Conservation (phyloP, 805 yeast genomes). For the Lachancea cidri region DNA sequence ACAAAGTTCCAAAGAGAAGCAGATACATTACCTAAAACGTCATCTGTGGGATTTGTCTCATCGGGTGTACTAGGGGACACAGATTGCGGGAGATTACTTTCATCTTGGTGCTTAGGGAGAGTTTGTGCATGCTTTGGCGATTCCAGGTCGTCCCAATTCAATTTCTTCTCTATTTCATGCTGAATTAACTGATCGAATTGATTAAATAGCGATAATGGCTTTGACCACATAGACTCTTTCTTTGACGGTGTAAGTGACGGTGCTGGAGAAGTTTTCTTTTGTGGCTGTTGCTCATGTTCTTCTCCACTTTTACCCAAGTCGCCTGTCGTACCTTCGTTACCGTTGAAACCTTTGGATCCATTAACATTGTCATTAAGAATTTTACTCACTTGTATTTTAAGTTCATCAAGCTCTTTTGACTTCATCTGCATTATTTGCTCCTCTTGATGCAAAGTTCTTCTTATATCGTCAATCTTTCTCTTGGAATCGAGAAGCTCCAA, state of each 20-base stretch:
- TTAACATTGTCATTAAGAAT: constrained; percentile 11
- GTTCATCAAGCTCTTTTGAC: constrained; percentile 29
- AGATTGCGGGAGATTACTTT: not conserved
- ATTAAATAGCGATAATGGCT: constrained; percentile 57
- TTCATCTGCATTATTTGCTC: constrained; percentile 44
- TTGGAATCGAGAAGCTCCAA: constrained; percentile 61
- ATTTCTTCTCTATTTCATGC: constrained; percentile 55
- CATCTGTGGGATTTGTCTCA: constrained; percentile 1
- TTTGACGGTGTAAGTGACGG: constrained; percentile 2
- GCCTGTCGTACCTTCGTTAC: not conserved
- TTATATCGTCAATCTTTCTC: constrained; percentile 46
- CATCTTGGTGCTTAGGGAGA: not conserved
- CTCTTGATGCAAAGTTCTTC: constrained; percentile 43
- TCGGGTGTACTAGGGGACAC: not conserved
- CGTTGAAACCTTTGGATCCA: constrained; percentile 1
- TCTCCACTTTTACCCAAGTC: constrained; percentile 2
- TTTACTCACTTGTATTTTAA: constrained; percentile 33
- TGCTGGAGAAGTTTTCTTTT: not conserved
- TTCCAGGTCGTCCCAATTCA: constrained; percentile 30
- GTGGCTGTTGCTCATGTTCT: constrained; percentile 1
- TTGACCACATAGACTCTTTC: constrained; percentile 38
- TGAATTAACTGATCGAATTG: constrained; percentile 65
- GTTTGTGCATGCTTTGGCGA: not conserved
- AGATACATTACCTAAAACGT: constrained; percentile 32
- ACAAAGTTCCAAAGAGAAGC: constrained; percentile 47